These are phyloP conservation scores for Artemisia argyi DNA, from an alignment of 129 eudicot species.

Conservation along the genomic window DNA sequence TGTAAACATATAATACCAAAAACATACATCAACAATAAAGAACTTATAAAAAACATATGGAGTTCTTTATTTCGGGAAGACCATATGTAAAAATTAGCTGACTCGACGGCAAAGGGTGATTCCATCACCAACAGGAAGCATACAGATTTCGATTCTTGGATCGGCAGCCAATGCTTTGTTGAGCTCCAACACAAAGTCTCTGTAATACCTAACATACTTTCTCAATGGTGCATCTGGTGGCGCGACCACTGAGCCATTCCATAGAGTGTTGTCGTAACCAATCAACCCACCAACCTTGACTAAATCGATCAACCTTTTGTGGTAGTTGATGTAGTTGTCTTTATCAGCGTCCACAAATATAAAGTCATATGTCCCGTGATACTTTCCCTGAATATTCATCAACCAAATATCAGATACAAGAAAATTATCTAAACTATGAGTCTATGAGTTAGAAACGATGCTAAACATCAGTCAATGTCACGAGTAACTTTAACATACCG, in stretches of 20 bases:
- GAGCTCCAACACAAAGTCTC: conserved; percentile 84
- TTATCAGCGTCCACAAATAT: conserved; percentile 94
- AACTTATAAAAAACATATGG: no score
- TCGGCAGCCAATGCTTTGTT: conserved; percentile 85
- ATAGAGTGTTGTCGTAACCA: conserved; percentile 92
- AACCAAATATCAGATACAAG: neutral
- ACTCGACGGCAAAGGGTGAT: conserved; percentile 86
- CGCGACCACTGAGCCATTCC: conserved; percentile 86
- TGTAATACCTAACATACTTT: conserved; percentile 73
- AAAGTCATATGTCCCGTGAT: conserved; percentile 77
- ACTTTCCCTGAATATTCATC: conserved; percentile 42
- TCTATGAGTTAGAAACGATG: no score
- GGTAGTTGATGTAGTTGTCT: conserved; percentile 87
- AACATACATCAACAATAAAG: no score
- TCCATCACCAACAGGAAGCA: conserved; percentile 95
- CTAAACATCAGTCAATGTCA: no score
- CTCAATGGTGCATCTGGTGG: conserved; percentile 77
- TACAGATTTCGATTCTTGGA: conserved; percentile 85
- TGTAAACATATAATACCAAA: no score
- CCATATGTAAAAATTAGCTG: conserved; percentile 30
- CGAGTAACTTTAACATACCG: conserved; percentile 37
- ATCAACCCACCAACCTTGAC: conserved; percentile 87
- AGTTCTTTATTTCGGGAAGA: no score
- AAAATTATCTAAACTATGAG: neutral
- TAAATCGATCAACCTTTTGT: conserved; percentile 69